A percentile compares a stretch with the other conserved stretches of the same genome.
phyloP scores from a whole-genome alignment of 2,329 filamentous ascomycete species.

The Aureobasidium sp. region DNA sequence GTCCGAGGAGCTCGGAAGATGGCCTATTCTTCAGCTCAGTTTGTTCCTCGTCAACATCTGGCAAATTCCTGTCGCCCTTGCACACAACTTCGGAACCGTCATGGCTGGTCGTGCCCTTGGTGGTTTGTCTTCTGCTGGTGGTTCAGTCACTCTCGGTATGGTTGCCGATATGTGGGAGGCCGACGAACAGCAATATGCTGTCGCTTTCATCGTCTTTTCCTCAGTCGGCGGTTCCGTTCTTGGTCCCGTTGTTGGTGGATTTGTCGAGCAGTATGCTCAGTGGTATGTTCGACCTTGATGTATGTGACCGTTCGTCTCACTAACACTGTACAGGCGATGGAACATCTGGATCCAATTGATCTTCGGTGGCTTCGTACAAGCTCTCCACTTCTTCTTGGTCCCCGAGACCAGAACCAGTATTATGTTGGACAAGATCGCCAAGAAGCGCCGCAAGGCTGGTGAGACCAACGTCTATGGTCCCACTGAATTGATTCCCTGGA shows the following conservation, averaged over 20 bases:
- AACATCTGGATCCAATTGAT: slow-evolving; percentile 85
- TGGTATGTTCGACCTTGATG: slow-evolving; percentile 43
- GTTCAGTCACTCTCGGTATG: slow-evolving; percentile 59
- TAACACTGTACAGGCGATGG: slow-evolving; percentile 45
- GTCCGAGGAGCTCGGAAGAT: slow-evolving; percentile 49
- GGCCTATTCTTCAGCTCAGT: slow-evolving; percentile 44
- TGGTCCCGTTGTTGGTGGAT: slow-evolving; percentile 32
- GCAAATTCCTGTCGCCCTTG: slow-evolving; percentile 43
- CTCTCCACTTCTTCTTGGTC: slow-evolving; percentile 53
- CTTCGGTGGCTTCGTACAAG: slow-evolving; percentile 64
- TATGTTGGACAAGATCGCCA: slow-evolving; percentile 72
- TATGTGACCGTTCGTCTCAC: neutral
- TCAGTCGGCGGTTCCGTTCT: slow-evolving; percentile 32
- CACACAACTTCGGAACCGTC: slow-evolving; percentile 39
- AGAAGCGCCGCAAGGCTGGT: slow-evolving; percentile 59
- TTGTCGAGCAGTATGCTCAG: slow-evolving; percentile 37
- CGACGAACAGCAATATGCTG: slow-evolving; percentile 54
- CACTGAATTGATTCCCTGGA: slow-evolving; percentile 54
- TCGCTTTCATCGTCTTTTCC: slow-evolving; percentile 51
- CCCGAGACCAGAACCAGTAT: slow-evolving; percentile 76
- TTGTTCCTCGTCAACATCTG: slow-evolving; percentile 49
- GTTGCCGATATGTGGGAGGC: slow-evolving; percentile 58
- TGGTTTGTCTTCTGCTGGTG: slow-evolving; percentile 56
- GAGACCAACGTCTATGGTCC: slow-evolving; percentile 63
- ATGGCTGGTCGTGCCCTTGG: slow-evolving; percentile 44